A percentile compares a stretch with the other conserved stretches of the same genome.
These are phyloP conservation scores for Aspergillus sclerotioniger DNA, from an alignment of 495 filamentous ascomycete species.

Conservation along the genomic window DNA sequence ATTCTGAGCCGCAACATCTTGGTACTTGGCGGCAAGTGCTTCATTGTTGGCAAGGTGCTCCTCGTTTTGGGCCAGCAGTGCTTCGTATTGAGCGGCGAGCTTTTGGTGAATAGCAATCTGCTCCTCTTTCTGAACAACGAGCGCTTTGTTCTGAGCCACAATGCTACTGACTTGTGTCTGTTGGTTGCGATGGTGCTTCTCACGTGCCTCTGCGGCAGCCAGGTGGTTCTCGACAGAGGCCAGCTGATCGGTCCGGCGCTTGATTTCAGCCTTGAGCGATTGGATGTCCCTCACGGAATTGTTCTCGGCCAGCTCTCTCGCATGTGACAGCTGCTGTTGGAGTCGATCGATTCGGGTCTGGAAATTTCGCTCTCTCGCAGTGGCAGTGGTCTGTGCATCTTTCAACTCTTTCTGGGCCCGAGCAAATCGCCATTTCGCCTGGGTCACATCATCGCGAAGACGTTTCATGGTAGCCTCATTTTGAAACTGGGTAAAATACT, in stretches of 20 bases:
- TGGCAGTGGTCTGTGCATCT: not conserved
- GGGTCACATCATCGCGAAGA: no score
- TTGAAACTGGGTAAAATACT: no score
- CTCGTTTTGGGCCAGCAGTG: not conserved
- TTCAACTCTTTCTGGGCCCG: not conserved
- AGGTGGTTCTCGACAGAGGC: not conserved
- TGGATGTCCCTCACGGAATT: not conserved
- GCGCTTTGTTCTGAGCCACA: not conserved
- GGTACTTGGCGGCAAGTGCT: slow-evolving; percentile 1
- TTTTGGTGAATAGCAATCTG: not conserved
- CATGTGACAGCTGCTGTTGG: not conserved
- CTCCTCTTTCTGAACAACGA: not conserved
- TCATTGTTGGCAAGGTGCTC: not conserved
- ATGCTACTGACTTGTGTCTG: not conserved
- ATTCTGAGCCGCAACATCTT: not conserved
- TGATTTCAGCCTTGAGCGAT: slow-evolving; percentile 6
- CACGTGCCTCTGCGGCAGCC: not conserved
- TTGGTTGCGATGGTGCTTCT: not conserved
- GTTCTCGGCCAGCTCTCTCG: not conserved
- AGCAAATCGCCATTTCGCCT: no score
- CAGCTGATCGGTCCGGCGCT: not conserved
- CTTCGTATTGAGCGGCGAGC: not conserved
- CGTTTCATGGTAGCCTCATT: not conserved
- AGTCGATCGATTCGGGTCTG: not conserved
- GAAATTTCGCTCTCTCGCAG: not conserved